Evolutionary conservation across 2,329 filamentous ascomycete genomes (phyloP).

Genomic region (Westerdykella ornata): DNA sequence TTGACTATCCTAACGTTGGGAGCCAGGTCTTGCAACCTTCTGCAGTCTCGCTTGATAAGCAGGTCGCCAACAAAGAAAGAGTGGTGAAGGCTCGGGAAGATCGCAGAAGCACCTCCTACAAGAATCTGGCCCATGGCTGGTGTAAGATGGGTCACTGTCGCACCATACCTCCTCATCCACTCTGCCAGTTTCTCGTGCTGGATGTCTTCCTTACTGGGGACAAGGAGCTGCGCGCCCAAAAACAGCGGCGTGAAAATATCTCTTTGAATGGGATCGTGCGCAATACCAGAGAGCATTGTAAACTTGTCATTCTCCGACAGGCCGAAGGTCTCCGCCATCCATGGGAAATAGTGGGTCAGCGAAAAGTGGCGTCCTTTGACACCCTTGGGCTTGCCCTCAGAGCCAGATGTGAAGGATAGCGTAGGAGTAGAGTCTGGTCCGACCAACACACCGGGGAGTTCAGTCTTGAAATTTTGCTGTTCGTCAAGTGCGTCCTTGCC

Average conservation of each 20-base stretch:
- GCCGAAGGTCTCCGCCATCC: constrained; percentile 83
- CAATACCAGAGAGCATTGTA: constrained; percentile 78
- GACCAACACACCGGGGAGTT: constrained; percentile 65
- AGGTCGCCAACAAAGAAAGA: constrained; percentile 92
- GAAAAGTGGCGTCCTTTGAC: constrained; percentile 83
- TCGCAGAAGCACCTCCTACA: constrained; percentile 70
- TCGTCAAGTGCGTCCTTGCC: constrained; percentile 61
- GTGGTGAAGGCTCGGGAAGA: constrained; percentile 68
- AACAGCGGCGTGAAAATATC: constrained; percentile 91
- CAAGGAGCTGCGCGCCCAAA: constrained; percentile 69
- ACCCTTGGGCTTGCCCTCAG: constrained; percentile 76
- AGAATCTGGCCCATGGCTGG: constrained; percentile 96
- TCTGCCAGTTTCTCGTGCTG: constrained; percentile 77
- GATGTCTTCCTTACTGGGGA: constrained; percentile 77
- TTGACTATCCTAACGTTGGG: constrained; percentile 70
- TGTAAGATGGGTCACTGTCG: constrained; percentile 81
- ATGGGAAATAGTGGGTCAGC: constrained; percentile 78
- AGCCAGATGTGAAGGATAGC: constrained; percentile 57
- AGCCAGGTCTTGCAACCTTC: constrained; percentile 66
- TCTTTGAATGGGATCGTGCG: constrained; percentile 58
- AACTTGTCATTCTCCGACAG: constrained; percentile 68
- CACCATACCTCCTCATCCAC: constrained; percentile 72
- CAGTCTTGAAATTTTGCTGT: constrained; percentile 47
- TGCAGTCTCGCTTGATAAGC: constrained; percentile 76
- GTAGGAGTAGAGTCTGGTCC: constrained; percentile 81